Conservation (phyloP, 75 land plant species). For the Sequoia sempervirens region DNA sequence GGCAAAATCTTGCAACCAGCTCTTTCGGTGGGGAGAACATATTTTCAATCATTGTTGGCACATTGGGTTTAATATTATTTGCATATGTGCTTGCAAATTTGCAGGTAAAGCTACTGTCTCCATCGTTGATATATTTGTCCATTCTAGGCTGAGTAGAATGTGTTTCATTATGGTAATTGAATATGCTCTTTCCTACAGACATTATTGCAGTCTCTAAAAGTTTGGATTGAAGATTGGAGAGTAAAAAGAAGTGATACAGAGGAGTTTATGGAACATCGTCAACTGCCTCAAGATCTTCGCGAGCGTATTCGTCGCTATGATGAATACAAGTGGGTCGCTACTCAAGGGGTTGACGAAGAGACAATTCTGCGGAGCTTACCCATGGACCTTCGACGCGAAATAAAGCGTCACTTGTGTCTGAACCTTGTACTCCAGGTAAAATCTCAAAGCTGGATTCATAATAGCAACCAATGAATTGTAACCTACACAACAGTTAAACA, state of each 20-base stretch:
- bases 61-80: conserved; percentile 83
- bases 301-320: conserved; percentile 53
- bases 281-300: conserved; percentile 44
- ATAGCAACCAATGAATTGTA: too few species aligned
- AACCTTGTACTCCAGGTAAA: conserved; percentile 71
- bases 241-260: conserved; percentile 58
- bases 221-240: conserved; percentile 58
- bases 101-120: conserved; percentile 57
- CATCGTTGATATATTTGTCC: neutral
- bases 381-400: conserved; percentile 73
- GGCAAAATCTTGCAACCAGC: conserved; percentile 72
- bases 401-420: conserved; percentile 77
- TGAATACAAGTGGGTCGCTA: conserved; percentile 79
- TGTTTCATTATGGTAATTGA: neutral
- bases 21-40: conserved; percentile 72
- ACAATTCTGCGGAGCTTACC: conserved; percentile 56
- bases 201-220: conserved; percentile 54
- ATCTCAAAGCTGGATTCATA: neutral
- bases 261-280: conserved; percentile 67
- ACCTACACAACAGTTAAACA: too few species aligned
- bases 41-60: conserved; percentile 65
- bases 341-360: conserved; percentile 81
- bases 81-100: conserved; percentile 92
- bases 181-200: conserved; percentile 24
- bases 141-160: neutral